These are phyloP conservation scores for Toxoplasma gondii DNA, from an alignment of 169 alveolate genomes.

Conservation along the genomic window DNA sequence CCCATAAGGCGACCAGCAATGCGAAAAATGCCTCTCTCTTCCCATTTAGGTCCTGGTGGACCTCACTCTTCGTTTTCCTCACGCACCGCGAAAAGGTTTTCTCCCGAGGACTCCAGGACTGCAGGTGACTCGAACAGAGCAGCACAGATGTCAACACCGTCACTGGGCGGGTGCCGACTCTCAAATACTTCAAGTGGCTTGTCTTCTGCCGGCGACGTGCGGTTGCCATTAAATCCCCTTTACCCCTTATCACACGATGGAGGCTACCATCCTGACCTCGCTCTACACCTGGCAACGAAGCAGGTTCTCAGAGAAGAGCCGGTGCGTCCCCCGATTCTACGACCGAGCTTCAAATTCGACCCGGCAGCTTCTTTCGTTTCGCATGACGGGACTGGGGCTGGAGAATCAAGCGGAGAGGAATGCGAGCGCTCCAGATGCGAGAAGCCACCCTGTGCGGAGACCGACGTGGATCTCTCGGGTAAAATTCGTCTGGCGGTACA, in stretches of 20 bases:
- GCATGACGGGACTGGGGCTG: neutral
- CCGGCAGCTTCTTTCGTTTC: neutral
- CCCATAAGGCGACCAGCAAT: neutral
- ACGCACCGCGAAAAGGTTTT: neutral
- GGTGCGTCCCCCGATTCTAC: neutral
- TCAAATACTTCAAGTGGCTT: too few species aligned
- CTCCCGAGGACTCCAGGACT: neutral
- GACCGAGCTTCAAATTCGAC: neutral
- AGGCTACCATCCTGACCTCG: neutral
- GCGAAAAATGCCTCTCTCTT: neutral
- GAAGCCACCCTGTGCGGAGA: neutral
- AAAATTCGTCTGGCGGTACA: too few species aligned
- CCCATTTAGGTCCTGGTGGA: neutral
- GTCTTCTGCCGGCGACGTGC: too few species aligned
- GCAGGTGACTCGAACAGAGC: too few species aligned
- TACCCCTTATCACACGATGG: too few species aligned
- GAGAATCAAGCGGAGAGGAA: neutral
- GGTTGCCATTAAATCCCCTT: too few species aligned
- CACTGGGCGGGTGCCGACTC: too few species aligned
- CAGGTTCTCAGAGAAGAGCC: neutral
- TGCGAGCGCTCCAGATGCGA: neutral
- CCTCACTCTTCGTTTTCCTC: neutral
- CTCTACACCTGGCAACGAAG: slow-evolving; percentile 9
- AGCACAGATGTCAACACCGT: too few species aligned
- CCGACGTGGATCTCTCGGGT: too few species aligned